A percentile compares a stretch with the other conserved stretches of the same genome.
These are phyloP conservation scores for Saturnispora silvae DNA, from an alignment of 805 yeast genomes.

Conservation along the genomic window DNA sequence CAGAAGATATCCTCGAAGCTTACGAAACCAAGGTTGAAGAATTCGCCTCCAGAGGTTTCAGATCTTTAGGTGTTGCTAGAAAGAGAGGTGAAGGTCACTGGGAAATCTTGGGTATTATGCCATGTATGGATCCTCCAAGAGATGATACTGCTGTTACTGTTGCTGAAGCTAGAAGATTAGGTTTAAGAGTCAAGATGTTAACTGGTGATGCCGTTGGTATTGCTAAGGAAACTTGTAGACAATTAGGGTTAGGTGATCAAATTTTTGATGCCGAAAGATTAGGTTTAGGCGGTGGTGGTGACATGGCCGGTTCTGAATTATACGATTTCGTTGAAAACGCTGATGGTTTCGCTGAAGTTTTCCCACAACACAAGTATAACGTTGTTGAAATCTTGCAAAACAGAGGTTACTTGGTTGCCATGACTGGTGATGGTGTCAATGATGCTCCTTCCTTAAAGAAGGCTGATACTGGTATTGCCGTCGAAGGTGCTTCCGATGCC, in stretches of 20 bases:
- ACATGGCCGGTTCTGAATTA: slow-evolving; percentile 94
- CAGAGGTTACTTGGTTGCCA: slow-evolving; percentile 95
- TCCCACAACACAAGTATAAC: slow-evolving; percentile 96
- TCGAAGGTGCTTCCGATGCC: slow-evolving; percentile 96
- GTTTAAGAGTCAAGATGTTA: slow-evolving; percentile 94
- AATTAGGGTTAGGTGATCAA: slow-evolving; percentile 93
- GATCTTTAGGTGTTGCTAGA: slow-evolving; percentile 97
- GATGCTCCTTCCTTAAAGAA: slow-evolving; percentile 97
- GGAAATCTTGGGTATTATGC: slow-evolving; percentile 97
- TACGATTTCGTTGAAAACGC: slow-evolving; percentile 96
- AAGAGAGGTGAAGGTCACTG: slow-evolving; percentile 97
- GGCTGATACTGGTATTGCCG: slow-evolving; percentile 96
- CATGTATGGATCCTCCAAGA: slow-evolving; percentile 98
- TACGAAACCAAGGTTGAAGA: slow-evolving; percentile 96
- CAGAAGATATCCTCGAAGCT: slow-evolving; percentile 87
- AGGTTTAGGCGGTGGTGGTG: slow-evolving; percentile 89
- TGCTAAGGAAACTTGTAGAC: slow-evolving; percentile 97
- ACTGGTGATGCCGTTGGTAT: slow-evolving; percentile 99
- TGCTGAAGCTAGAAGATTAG: slow-evolving; percentile 79
- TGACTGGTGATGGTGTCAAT: slow-evolving; percentile 99
- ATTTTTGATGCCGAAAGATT: slow-evolving; percentile 94
- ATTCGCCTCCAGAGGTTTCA: slow-evolving; percentile 96
- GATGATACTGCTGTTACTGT: slow-evolving; percentile 95
- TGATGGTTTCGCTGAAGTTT: slow-evolving; percentile 97
- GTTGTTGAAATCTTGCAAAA: slow-evolving; percentile 92